Evolutionary conservation across 176 grass and related monocot genomes (phyloP).

Genomic region (Stipa capillata): DNA sequence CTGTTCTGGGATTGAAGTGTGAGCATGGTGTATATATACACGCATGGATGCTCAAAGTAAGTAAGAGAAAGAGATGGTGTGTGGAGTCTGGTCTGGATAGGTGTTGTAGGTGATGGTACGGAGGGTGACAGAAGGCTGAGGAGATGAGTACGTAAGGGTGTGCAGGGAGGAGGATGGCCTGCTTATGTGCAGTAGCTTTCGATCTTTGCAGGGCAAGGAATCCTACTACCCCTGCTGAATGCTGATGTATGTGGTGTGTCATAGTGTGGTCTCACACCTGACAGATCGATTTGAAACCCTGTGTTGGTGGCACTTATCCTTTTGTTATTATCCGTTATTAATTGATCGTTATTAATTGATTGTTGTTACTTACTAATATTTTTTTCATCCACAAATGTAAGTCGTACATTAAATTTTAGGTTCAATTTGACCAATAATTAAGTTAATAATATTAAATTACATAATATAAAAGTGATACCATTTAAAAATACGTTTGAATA

Average conservation of each 20-base stretch:
- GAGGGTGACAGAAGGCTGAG: constrained; percentile 37
- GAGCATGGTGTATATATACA: constrained; percentile 21
- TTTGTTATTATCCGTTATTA: no score
- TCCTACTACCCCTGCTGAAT: constrained; percentile 17
- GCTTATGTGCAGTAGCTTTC: constrained; percentile 11
- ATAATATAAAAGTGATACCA: no score
- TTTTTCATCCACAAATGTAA: no score
- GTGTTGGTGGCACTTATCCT: no score
- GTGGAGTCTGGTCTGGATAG: no score
- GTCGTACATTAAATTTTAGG: no score
- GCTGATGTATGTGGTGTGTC: not conserved
- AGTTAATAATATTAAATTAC: no score
- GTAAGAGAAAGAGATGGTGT: not conserved
- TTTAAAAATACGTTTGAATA: no score
- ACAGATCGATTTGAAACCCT: not conserved
- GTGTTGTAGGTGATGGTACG: constrained; percentile 24
- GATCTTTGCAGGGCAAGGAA: constrained; percentile 20
- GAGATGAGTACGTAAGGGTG: constrained; percentile 10
- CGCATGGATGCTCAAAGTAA: no score
- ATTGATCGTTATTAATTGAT: no score
- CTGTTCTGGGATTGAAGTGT: not conserved
- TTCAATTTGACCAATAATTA: no score
- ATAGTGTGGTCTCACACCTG: not conserved
- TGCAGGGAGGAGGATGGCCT: constrained; percentile 14
- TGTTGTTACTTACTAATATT: no score